Base-by-base conservation (phyloP, 169 alveolate species). In the Plasmodium billcollinsi region DNA sequence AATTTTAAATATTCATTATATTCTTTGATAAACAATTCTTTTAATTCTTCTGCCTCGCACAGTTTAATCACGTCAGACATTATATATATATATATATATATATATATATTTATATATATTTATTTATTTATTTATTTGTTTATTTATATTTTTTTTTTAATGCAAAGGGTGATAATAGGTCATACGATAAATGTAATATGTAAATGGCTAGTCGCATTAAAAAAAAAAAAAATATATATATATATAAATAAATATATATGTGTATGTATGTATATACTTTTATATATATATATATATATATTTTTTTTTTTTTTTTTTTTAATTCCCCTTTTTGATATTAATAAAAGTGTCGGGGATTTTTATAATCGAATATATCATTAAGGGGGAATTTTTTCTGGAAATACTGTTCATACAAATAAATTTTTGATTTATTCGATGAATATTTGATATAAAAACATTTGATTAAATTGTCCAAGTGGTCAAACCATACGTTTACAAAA, bases 361-460 rank as follows among this genome's bases (percentile, higher is more conserved):
- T 80, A 52, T 80, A 80, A 3, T 67, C 45, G 26, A 80, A 80
- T 26, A 52, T 69, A 29, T 80, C 83, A 43, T 80, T 80, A 45
- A 80, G 21, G 15, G 90, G 72, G 50, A 67, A 80, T 47, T 80
- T 80, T 15, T 56, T 72, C 43, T 80, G 63, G 59, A 80, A 61
- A 66, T 80, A 80, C 9, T 67, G 26, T 80, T 80, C 83, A 72
- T 80, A 80, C 43, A 67, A 80, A 67, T 66, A 71, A 7, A 80
- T 80, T 56, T 80, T 80, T n/a, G 90, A 80, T 62, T 80, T 80
- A 62, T 56, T 80, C 52, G 90, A 80, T 0, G 90, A 66, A 26
- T 67, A 80, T 49, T 80, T 80, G 43, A 80, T 80, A 52, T 66
- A 43, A 80, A 80, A 62, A 26, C 90, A 80, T 71, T 80, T 80